phyloP scores from a whole-genome alignment of 208 protist species.

The Leishmania tropica region DNA sequence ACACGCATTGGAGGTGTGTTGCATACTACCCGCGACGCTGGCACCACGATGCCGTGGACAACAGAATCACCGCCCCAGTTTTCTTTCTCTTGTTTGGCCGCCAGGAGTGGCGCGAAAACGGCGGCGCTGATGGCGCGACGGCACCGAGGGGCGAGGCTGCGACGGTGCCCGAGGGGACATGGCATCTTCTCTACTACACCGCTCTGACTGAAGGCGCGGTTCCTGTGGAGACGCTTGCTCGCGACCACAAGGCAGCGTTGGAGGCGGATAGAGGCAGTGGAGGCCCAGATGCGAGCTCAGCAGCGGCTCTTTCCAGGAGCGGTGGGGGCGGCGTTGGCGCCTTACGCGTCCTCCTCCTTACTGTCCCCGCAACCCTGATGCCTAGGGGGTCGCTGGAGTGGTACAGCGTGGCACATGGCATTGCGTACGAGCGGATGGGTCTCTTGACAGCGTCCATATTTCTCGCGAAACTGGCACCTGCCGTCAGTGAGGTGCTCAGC shows the following conservation, averaged over 20 bases:
- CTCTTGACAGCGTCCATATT: constrained; percentile 19
- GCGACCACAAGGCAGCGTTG: not conserved
- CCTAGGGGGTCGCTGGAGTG: constrained; percentile 26
- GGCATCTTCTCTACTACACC: constrained; percentile 39
- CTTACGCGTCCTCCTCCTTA: constrained; percentile 15
- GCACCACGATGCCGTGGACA: constrained; percentile 44
- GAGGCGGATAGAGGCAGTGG: not conserved
- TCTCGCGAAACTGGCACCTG: constrained; percentile 8
- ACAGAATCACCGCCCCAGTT: constrained; percentile 46
- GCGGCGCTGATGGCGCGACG: not conserved
- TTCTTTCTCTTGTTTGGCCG: constrained; percentile 52
- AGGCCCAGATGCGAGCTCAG: not conserved
- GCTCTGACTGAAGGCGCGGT: constrained; percentile 24
- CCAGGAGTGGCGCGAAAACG: not conserved
- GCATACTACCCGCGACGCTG: constrained; percentile 58
- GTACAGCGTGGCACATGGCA: constrained; percentile 26
- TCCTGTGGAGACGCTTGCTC: constrained; percentile 8
- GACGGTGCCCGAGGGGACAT: not conserved
- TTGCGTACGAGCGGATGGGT: constrained; percentile 25
- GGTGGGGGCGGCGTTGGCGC: constrained; percentile 26
- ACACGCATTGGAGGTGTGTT: constrained; percentile 45
- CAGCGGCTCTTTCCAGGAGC: constrained; percentile 5
- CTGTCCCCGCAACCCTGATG: constrained; percentile 13
- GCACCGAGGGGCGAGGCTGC: not conserved
- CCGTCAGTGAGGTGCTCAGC: constrained; percentile 14